Percentiles rank a stretch among this genome's conserved stretches.
These are phyloP conservation scores for Chalciporus piperatus DNA, from an alignment of 768 basidiomycete genomes.

Conservation along the genomic window DNA sequence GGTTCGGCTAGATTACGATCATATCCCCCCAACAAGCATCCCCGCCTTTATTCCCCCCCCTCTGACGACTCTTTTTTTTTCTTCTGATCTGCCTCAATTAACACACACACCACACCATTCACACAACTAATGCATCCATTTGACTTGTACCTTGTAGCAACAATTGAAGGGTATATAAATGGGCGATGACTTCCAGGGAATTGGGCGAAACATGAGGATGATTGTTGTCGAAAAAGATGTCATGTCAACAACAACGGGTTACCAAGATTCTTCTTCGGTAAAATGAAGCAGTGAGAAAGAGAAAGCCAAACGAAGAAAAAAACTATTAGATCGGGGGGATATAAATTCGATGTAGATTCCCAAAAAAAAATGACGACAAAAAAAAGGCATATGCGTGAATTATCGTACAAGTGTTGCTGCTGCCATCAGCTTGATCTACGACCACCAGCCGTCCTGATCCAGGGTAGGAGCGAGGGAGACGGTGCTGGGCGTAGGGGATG, in stretches of 20 bases:
- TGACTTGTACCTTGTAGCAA: slow-evolving; percentile 39
- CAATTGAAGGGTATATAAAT: slow-evolving; percentile 37
- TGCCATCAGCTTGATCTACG: slow-evolving; percentile 31
- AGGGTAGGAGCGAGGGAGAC: slow-evolving; percentile 71
- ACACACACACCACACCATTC: slow-evolving; percentile 20
- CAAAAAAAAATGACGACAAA: background rate
- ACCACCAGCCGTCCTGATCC: slow-evolving; percentile 79
- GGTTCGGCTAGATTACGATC: slow-evolving; percentile 8
- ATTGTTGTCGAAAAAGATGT: slow-evolving; percentile 2
- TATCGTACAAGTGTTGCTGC: slow-evolving; percentile 9
- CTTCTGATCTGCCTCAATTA: slow-evolving; percentile 7
- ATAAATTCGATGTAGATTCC: slow-evolving; percentile 20
- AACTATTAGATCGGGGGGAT: slow-evolving; percentile 23
- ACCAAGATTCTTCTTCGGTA: too few relatives aligned
- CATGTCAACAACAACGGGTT: slow-evolving; percentile 7
- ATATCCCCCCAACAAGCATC: slow-evolving; percentile 13
- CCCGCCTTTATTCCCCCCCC: background rate
- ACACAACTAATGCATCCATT: slow-evolving; percentile 35
- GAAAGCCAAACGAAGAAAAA: background rate
- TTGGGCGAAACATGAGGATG: slow-evolving; percentile 8
- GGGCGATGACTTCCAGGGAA: slow-evolving; percentile 22
- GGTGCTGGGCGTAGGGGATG: slow-evolving; percentile 75
- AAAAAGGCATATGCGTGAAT: background rate
- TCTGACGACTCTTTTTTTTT: background rate
- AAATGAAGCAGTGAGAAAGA: too few relatives aligned